These are phyloP conservation scores for Pontederia crassipes DNA, from an alignment of 176 grass and related monocot genomes.

Conservation along the genomic window DNA sequence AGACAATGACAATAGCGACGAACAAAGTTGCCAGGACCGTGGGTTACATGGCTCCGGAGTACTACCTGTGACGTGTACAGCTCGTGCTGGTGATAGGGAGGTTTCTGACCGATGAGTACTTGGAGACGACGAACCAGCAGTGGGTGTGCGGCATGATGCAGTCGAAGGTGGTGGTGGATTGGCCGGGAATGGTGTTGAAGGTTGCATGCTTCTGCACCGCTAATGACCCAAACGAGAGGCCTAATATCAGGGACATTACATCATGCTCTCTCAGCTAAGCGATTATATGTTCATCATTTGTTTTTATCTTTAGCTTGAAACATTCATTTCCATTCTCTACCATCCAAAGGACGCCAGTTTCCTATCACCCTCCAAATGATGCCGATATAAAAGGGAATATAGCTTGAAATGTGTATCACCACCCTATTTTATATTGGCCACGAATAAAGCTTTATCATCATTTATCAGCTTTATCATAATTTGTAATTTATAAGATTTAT, in stretches of 20 bases:
- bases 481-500: too few species aligned
- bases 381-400: too few species aligned
- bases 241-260: constrained; percentile 43
- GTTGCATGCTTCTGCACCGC: constrained; percentile 66
- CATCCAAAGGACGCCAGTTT: too few species aligned
- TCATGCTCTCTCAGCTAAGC: constrained; percentile 33
- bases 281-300: too few species aligned
- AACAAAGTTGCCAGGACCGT: constrained; percentile 55
- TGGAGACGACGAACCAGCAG: constrained; percentile 44
- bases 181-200: constrained; percentile 33
- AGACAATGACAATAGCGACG: constrained; percentile 3
- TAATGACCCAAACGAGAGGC: constrained; percentile 50
- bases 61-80: constrained; percentile 85
- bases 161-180: constrained; percentile 40
- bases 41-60: constrained; percentile 91
- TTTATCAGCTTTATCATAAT: too few species aligned
- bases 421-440: too few species aligned
- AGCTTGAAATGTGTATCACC: too few species aligned
- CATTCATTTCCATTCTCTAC: too few species aligned
- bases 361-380: too few species aligned
- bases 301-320: too few species aligned
- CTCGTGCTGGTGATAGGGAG: constrained; percentile 65
- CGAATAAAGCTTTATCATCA: too few species aligned
- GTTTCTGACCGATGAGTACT: constrained; percentile 56
- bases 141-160: constrained; percentile 44